These are phyloP conservation scores for Aureobasidium sp. DNA, from an alignment of 2,329 filamentous ascomycete genomes.

Conservation along the genomic window DNA sequence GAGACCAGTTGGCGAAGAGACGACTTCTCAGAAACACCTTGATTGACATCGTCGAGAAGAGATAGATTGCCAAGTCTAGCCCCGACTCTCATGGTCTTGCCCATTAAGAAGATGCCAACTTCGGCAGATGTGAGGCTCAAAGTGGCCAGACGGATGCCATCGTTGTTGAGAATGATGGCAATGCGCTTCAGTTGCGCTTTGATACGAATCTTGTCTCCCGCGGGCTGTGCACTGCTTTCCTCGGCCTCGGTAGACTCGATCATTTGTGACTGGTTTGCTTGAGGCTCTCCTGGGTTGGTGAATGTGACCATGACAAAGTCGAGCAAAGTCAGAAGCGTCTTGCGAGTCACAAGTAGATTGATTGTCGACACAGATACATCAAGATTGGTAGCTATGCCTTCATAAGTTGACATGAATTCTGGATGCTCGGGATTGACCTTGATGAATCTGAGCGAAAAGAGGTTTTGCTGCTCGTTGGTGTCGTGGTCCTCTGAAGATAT, in stretches of 20 bases:
- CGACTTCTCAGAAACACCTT: slow-evolving; percentile 75
- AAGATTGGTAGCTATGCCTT: slow-evolving; percentile 89
- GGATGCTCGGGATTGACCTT: slow-evolving; percentile 87
- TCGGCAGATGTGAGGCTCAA: slow-evolving; percentile 88
- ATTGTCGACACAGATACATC: slow-evolving; percentile 90
- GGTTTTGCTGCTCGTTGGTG: slow-evolving; percentile 64
- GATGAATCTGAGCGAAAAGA: slow-evolving; percentile 83
- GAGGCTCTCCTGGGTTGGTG: slow-evolving; percentile 44
- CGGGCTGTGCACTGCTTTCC: slow-evolving; percentile 23
- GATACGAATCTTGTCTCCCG: slow-evolving; percentile 76
- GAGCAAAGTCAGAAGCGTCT: slow-evolving; percentile 81
- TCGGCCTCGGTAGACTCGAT: slow-evolving; percentile 29
- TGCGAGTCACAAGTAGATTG: slow-evolving; percentile 88
- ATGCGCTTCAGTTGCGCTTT: slow-evolving; percentile 93
- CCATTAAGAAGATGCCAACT: slow-evolving; percentile 80
- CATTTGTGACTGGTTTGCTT: slow-evolving; percentile 24
- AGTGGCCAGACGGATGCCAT: slow-evolving; percentile 89
- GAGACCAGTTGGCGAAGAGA: slow-evolving; percentile 80
- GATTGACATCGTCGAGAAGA: slow-evolving; percentile 87
- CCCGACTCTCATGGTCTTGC: slow-evolving; percentile 78
- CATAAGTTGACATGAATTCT: slow-evolving; percentile 85
- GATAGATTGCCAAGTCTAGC: slow-evolving; percentile 82
- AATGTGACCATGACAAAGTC: slow-evolving; percentile 96
- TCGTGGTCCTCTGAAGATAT: slow-evolving; percentile 79
- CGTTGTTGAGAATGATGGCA: slow-evolving; percentile 90